These are phyloP conservation scores for Phytopythium kandeliae DNA, from an alignment of 352 stramenopile genomes.

Conservation along the genomic window DNA sequence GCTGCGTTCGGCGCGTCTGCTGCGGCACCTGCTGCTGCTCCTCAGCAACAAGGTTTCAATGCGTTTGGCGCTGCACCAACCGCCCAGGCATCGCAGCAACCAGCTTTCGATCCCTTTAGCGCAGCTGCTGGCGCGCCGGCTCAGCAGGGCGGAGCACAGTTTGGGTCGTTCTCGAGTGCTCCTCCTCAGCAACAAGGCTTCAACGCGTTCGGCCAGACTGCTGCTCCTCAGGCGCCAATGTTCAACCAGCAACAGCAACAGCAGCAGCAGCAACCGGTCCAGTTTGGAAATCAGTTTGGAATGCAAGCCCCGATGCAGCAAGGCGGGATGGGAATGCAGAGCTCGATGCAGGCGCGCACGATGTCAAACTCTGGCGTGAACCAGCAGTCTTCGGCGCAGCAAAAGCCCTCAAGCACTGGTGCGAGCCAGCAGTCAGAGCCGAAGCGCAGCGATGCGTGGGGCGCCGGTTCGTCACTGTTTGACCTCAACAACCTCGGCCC, in stretches of 20 bases:
- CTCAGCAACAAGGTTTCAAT: constrained; percentile 44
- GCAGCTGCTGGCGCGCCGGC: constrained; percentile 18
- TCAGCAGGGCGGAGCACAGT: constrained; percentile 11
- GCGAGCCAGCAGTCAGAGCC: constrained; percentile 27
- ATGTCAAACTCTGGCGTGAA: constrained; percentile 33
- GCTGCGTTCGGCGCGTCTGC: constrained; percentile 32
- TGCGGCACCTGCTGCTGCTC: constrained; percentile 8
- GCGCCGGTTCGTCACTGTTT: constrained; percentile 70
- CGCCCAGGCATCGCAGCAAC: constrained; percentile 28
- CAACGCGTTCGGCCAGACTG: constrained; percentile 39
- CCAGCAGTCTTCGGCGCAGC: constrained; percentile 10
- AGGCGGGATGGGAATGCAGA: constrained; percentile 30
- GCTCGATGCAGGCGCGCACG: constrained; percentile 24
- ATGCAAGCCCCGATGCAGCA: constrained; percentile 40
- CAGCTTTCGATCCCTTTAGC: constrained; percentile 61
- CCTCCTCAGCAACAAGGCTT: constrained; percentile 37
- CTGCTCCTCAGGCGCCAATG: constrained; percentile 29
- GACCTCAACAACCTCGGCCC: constrained; percentile 69
- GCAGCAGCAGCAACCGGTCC: constrained; percentile 23
- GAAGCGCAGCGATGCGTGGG: constrained; percentile 71
- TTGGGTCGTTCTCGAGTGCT: constrained; percentile 33
- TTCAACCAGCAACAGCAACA: constrained; percentile 38
- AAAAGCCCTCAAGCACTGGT: constrained; percentile 15
- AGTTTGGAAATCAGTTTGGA: constrained; percentile 41
- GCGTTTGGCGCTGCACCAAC: constrained; percentile 30